Conservation (phyloP, 176 grass and related monocot genomes). For the Avena insularis region DNA sequence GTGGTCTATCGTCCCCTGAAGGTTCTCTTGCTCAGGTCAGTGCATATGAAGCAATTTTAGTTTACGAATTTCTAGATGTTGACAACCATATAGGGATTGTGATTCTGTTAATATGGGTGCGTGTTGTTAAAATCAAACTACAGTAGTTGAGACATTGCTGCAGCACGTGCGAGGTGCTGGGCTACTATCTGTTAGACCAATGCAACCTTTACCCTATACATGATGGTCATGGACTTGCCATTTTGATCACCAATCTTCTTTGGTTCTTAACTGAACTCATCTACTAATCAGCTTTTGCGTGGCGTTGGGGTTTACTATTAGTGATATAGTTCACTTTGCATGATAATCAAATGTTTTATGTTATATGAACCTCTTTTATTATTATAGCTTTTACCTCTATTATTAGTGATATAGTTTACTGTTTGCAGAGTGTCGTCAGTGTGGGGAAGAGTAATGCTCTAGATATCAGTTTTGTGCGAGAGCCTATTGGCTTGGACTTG, state of each 20-base stretch:
- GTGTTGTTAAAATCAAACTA: background rate
- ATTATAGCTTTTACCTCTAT: no score
- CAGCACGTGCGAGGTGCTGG: conserved; percentile 18
- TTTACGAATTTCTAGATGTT: conserved; percentile 18
- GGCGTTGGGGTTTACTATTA: conserved; percentile 17
- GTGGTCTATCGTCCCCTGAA: conserved; percentile 94
- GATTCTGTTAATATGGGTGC: background rate
- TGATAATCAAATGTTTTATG: conserved; percentile 2
- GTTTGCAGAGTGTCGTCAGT: conserved; percentile 77
- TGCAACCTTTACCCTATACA: conserved; percentile 16
- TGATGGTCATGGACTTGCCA: background rate
- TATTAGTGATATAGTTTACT: conserved; percentile 34
- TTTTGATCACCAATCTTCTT: background rate
- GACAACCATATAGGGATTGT: background rate
- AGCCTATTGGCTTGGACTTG: conserved; percentile 72
- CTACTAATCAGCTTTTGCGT: conserved; percentile 11
- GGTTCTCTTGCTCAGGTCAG: conserved; percentile 88
- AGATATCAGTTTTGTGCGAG: conserved; percentile 84
- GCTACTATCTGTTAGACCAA: conserved; percentile 7
- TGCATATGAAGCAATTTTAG: conserved; percentile 29
- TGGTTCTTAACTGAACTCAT: conserved; percentile 15
- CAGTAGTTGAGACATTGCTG: conserved; percentile 16
- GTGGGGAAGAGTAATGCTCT: conserved; percentile 89
- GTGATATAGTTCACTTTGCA: conserved; percentile 26
- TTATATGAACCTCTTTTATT: background rate